A percentile compares a stretch with the other conserved stretches of the same genome.
These are phyloP conservation scores for Amanita pseudoporphyria DNA, from an alignment of 768 basidiomycete species.

Conservation along the genomic window DNA sequence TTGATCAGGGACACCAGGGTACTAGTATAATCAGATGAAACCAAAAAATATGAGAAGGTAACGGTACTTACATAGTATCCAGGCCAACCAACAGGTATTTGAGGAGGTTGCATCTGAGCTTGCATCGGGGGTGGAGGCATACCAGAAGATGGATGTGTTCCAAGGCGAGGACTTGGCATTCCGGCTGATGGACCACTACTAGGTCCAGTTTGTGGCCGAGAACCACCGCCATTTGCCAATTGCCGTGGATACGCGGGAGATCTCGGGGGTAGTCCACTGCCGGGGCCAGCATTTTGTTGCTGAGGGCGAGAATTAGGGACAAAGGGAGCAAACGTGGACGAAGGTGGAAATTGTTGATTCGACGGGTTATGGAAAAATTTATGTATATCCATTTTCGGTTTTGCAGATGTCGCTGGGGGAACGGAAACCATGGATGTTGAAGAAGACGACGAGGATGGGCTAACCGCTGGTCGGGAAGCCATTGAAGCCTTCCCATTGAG, in stretches of 20 bases:
- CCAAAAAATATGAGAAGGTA: conserved; percentile 3
- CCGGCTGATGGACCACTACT: conserved; percentile 44
- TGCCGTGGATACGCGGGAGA: conserved; percentile 58
- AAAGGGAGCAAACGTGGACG: conserved; percentile 34
- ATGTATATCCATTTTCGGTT: conserved; percentile 41
- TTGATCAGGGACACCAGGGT: conserved; percentile 32
- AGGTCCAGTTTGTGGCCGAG: conserved; percentile 48
- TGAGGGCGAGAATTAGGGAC: conserved; percentile 39
- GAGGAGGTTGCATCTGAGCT: conserved; percentile 27
- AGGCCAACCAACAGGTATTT: conserved; percentile 31
- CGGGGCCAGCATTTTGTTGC: conserved; percentile 34
- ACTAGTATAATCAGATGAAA: conserved; percentile 19
- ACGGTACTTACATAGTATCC: conserved; percentile 48
- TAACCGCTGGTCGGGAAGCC: conserved; percentile 27
- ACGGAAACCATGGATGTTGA: conserved; percentile 21
- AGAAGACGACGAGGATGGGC: conserved; percentile 23
- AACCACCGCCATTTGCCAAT: conserved; percentile 50
- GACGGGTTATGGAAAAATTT: conserved; percentile 52
- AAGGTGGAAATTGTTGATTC: conserved; percentile 29
- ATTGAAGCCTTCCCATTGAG: conserved; percentile 55
- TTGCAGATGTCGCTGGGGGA: conserved; percentile 22
- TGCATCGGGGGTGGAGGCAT: conserved; percentile 31
- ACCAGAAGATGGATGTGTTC: conserved; percentile 44
- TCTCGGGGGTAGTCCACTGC: conserved; percentile 45
- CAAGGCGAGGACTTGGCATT: conserved; percentile 62